phyloP scores from a whole-genome alignment of 306 rosid genomes.

The Dalbergia oliveri region DNA sequence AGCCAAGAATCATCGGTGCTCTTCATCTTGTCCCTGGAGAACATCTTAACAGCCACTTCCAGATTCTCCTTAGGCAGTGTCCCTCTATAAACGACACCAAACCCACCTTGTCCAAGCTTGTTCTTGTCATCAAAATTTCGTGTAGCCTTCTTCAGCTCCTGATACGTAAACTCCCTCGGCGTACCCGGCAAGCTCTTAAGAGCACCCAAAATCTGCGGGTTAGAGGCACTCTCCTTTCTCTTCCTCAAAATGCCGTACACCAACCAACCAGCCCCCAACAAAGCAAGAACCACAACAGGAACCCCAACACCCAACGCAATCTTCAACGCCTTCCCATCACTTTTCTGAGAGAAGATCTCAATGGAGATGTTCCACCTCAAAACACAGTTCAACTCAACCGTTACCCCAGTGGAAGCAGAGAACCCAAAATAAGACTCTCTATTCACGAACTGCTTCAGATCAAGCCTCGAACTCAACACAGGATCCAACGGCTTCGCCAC shows the following conservation, averaged over 20 bases:
- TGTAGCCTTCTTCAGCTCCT: slow-evolving; percentile 78
- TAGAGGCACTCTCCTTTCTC: slow-evolving; percentile 32
- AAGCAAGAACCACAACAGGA: slow-evolving; percentile 29
- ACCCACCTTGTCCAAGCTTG: slow-evolving; percentile 80
- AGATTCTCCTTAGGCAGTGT: slow-evolving; percentile 51
- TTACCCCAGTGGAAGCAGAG: slow-evolving; percentile 71
- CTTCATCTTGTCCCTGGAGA: slow-evolving; percentile 69
- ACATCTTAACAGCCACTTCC: slow-evolving; percentile 78
- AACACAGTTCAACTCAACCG: slow-evolving; percentile 63
- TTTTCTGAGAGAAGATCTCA: slow-evolving; percentile 37
- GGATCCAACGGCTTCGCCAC: slow-evolving; percentile 54
- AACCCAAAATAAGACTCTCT: slow-evolving; percentile 68
- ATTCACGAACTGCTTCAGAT: slow-evolving; percentile 44
- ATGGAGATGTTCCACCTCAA: slow-evolving; percentile 76
- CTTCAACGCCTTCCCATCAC: neutral
- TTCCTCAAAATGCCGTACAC: slow-evolving; percentile 34
- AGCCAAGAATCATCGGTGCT: slow-evolving; percentile 75
- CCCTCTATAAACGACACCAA: slow-evolving; percentile 74
- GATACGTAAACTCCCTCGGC: slow-evolving; percentile 65
- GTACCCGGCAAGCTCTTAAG: slow-evolving; percentile 76
- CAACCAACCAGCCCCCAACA: slow-evolving; percentile 37
- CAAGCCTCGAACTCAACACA: slow-evolving; percentile 48
- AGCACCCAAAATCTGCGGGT: slow-evolving; percentile 63
- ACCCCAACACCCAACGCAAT: slow-evolving; percentile 65
- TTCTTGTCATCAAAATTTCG: slow-evolving; percentile 64